Conservation (phyloP, 1,284 basidiomycete genomes). For the Hymenochaete sp. region DNA sequence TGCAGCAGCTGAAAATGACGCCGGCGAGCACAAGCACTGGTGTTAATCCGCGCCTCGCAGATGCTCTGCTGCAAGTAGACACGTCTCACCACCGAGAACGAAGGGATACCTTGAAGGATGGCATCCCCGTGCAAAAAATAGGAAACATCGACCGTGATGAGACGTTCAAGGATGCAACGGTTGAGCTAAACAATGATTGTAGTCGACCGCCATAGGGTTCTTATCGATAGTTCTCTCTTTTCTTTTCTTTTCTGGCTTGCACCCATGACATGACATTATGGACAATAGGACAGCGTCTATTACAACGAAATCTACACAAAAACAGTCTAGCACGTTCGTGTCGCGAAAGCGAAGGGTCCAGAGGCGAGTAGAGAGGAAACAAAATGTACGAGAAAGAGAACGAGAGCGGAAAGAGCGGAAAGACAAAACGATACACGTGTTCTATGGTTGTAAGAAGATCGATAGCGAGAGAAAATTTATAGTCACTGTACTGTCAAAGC, state of each 20-base stretch:
- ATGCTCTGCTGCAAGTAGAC: slow-evolving; percentile 27
- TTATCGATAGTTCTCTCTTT: too few relatives aligned
- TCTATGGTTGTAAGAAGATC: slow-evolving; percentile 1
- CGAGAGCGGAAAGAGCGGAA: too few relatives aligned
- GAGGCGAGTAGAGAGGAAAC: too few relatives aligned
- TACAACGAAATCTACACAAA: too few relatives aligned
- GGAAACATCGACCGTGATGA: slow-evolving; percentile 48
- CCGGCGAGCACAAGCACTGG: slow-evolving; percentile 20
- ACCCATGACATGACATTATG: too few relatives aligned
- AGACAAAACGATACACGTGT: neutral
- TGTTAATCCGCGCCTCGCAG: slow-evolving; percentile 16
- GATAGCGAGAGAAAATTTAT: slow-evolving; percentile 2
- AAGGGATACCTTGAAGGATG: slow-evolving; percentile 53
- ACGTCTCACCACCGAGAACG: slow-evolving; percentile 42
- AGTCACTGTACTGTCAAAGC: too few relatives aligned
- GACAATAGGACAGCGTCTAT: too few relatives aligned
- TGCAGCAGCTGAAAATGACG: slow-evolving; percentile 52
- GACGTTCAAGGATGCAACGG: slow-evolving; percentile 45
- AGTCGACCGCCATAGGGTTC: too few relatives aligned
- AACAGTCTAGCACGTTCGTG: too few relatives aligned
- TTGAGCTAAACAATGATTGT: slow-evolving; percentile 57
- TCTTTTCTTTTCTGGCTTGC: too few relatives aligned
- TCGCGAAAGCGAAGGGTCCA: too few relatives aligned
- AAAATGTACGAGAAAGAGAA: too few relatives aligned
- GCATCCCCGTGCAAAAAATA: slow-evolving; percentile 53